Evolutionary conservation across 352 stramenopile genomes (phyloP).

Genomic region (Pythium graminicola): DNA sequence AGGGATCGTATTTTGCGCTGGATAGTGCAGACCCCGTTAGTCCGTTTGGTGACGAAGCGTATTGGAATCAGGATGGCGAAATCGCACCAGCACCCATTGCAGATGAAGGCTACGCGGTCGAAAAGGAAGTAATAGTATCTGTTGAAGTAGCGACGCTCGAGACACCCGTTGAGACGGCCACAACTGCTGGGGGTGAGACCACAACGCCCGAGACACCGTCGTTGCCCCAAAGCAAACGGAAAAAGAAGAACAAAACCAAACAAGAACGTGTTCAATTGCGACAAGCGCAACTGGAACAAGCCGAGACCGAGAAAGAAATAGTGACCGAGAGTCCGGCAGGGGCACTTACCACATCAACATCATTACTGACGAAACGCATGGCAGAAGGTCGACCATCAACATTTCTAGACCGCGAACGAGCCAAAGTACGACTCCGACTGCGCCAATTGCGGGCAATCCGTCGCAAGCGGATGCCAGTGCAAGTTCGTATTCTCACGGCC

Average conservation of each 20-base stretch:
- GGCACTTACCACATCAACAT: too few species aligned
- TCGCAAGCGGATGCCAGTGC: constrained; percentile 52
- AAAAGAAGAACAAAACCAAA: constrained; percentile 34
- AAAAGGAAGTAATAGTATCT: background rate
- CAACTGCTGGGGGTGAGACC: background rate
- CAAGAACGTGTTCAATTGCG: constrained; percentile 48
- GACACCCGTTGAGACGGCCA: background rate
- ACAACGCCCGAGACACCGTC: background rate
- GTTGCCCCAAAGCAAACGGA: constrained; percentile 2
- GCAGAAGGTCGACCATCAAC: constrained; percentile 10
- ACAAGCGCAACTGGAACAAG: constrained; percentile 48
- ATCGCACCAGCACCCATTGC: background rate
- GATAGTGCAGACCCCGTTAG: constrained; percentile 11
- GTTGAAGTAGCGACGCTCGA: background rate
- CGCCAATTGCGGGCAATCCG: constrained; percentile 43
- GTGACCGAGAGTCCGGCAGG: background rate
- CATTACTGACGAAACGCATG: too few species aligned
- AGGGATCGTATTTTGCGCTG: constrained; percentile 19
- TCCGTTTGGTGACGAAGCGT: constrained; percentile 41
- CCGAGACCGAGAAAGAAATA: constrained; percentile 28
- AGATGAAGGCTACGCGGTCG: background rate
- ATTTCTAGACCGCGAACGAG: constrained; percentile 48
- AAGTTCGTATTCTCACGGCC: constrained; percentile 60
- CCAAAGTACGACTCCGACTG: constrained; percentile 50
- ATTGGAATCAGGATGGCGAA: constrained; percentile 36